Conservation (phyloP, 2,329 filamentous ascomycete species). For the Bipolaris gigantea region DNA sequence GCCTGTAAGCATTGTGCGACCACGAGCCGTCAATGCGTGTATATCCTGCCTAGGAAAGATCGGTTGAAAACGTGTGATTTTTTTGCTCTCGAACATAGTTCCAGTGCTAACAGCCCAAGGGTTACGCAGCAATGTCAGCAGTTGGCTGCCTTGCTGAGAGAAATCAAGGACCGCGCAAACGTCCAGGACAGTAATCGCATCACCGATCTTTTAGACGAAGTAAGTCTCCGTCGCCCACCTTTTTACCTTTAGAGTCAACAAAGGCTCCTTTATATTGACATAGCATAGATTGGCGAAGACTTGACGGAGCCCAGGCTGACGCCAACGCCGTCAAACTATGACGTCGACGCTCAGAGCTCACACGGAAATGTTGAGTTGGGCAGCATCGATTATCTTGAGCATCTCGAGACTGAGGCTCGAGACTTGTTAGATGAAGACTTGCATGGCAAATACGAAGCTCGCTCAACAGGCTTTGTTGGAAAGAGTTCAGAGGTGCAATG, state of each 20-base stretch:
- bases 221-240: constrained; percentile 5
- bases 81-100: not conserved
- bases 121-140: constrained; percentile 35
- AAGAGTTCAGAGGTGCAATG: constrained; percentile 40
- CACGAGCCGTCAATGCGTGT: constrained; percentile 41
- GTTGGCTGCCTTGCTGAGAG: constrained; percentile 30
- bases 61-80: constrained; percentile 41
- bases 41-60: constrained; percentile 45
- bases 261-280: constrained; percentile 9
- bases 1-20: constrained; percentile 43
- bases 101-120: constrained; percentile 22
- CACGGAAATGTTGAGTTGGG: constrained; percentile 11
- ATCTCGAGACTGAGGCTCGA: constrained; percentile 21
- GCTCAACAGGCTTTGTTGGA: constrained; percentile 41
- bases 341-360: constrained; percentile 24
- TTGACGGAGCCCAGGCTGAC: constrained; percentile 22
- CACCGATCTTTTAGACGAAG: constrained; percentile 26
- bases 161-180: constrained; percentile 19
- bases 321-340: constrained; percentile 18
- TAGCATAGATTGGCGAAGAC: constrained; percentile 32
- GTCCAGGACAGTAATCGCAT: constrained; percentile 30
- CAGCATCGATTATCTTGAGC: constrained; percentile 13
- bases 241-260: not conserved
- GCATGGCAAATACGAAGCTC: constrained; percentile 25
- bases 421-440: constrained; percentile 37